Evolutionary conservation across 108 stramenopile genomes (phyloP).

Genomic region (Licmophora abbreviata): DNA sequence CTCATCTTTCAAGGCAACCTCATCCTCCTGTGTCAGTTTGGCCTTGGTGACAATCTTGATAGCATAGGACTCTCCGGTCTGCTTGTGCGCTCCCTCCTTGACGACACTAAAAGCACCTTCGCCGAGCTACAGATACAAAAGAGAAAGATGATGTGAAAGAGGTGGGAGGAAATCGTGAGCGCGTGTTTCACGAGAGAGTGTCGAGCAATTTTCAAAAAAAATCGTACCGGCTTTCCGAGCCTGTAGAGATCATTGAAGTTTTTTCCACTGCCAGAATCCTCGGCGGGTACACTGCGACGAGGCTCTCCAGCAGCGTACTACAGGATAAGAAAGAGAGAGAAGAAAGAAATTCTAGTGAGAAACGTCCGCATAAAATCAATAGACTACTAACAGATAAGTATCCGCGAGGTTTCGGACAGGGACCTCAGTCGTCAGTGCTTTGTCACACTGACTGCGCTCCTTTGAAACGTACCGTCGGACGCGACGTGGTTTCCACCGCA

Average conservation of each 20-base stretch:
- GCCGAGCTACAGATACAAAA: constrained; percentile 43
- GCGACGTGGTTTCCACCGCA: no score
- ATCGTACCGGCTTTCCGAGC: constrained; percentile 45
- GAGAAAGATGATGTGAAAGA: constrained; percentile 2
- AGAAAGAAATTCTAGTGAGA: no score
- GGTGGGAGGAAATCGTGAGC: neutral
- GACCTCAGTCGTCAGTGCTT: no score
- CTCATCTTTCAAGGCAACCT: constrained; percentile 74
- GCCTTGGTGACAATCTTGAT: constrained; percentile 81
- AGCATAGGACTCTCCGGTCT: constrained; percentile 49
- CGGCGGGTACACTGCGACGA: constrained; percentile 1
- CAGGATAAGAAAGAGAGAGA: neutral
- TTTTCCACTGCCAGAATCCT: constrained; percentile 39
- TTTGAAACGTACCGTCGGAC: no score
- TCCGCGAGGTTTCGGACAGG: no score
- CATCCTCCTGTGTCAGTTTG: constrained; percentile 77
- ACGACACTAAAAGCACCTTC: constrained; percentile 79
- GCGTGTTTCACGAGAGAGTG: neutral
- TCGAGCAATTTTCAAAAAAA: neutral
- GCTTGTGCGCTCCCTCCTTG: constrained; percentile 41
- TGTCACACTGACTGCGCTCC: no score
- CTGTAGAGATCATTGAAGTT: constrained; percentile 48
- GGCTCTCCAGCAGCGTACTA: neutral
- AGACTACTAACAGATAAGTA: no score
- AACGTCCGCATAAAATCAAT: no score